Evolutionary conservation across 1,139 yeast genomes (phyloP).

Genomic region (Blastobotrys ciferrii): DNA sequence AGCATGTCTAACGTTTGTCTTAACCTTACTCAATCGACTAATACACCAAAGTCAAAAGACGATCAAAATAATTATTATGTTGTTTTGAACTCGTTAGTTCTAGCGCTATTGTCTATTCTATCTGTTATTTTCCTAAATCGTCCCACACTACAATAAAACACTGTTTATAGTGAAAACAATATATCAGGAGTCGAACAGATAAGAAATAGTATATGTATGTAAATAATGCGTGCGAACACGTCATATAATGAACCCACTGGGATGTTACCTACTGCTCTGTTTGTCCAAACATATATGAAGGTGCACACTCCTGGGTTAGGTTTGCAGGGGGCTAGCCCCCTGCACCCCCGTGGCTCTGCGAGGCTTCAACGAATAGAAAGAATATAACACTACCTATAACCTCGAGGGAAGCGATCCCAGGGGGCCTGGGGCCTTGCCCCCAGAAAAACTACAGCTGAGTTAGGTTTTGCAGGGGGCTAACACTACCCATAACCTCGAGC

Average conservation of each 20-base stretch:
- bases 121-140: background rate
- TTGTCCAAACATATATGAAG: background rate
- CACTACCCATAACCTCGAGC: no score
- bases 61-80: constrained; percentile 16
- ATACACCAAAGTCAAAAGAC: background rate
- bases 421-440: no score
- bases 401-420: no score
- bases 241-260: background rate
- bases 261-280: background rate
- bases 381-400: no score
- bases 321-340: no score
- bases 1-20: background rate
- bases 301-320: no score
- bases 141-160: background rate
- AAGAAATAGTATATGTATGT: background rate
- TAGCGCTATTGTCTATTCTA: background rate
- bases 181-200: background rate
- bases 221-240: background rate
- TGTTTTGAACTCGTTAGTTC: constrained; percentile 29
- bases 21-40: background rate
- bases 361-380: no score
- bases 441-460: no score
- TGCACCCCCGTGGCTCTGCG: no score
- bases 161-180: background rate
- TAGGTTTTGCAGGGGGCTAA: no score